Evolutionary conservation across 805 yeast genomes (phyloP).

Genomic region (Tetrapisispora arboricola): DNA sequence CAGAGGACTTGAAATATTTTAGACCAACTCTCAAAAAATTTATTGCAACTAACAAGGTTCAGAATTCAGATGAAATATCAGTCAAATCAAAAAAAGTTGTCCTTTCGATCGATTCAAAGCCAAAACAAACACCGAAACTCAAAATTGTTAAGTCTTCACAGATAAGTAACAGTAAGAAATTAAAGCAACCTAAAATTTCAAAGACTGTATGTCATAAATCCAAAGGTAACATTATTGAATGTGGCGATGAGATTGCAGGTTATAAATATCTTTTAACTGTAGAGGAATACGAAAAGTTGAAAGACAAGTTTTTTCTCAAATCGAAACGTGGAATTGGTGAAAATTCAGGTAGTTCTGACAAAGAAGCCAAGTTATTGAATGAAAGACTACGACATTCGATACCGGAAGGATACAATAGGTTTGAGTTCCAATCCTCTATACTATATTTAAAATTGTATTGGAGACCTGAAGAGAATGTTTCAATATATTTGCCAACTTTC

Average conservation of each 20-base stretch:
- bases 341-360: too few relatives aligned
- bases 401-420: too few relatives aligned
- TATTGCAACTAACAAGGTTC: neutral
- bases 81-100: neutral
- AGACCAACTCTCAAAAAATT: neutral
- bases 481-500: neutral
- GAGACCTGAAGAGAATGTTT: neutral
- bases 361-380: too few relatives aligned
- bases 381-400: too few relatives aligned
- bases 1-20: neutral
- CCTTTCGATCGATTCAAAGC: neutral
- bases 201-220: neutral
- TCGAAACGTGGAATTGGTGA: neutral
- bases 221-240: constrained; percentile 5
- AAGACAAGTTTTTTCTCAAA: too few relatives aligned
- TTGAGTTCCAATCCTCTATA: too few relatives aligned
- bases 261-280: constrained; percentile 10
- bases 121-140: neutral
- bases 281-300: constrained; percentile 1
- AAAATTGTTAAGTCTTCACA: neutral
- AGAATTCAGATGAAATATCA: too few relatives aligned
- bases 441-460: too few relatives aligned
- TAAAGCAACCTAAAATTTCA: neutral
- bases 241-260: constrained; percentile 13
- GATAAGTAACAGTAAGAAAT: neutral